phyloP scores from a whole-genome alignment of 2,329 filamentous ascomycete genomes.

The Aspergillus aculeatinus region DNA sequence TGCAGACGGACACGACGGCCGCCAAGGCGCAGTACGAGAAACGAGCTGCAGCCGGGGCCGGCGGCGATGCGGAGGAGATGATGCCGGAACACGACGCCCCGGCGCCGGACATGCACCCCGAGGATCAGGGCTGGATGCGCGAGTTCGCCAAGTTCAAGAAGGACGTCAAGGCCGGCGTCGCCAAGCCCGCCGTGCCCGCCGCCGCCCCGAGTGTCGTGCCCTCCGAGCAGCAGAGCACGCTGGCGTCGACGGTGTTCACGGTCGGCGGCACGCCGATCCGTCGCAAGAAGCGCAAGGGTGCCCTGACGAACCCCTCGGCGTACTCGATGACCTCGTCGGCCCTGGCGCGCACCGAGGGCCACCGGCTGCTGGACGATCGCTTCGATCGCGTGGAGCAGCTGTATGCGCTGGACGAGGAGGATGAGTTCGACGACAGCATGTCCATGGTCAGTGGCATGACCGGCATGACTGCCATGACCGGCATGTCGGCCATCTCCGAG shows the following conservation, averaged over 20 bases:
- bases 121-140: slow-evolving; percentile 81
- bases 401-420: slow-evolving; percentile 64
- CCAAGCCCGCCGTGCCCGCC: slow-evolving; percentile 33
- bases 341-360: slow-evolving; percentile 80
- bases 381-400: slow-evolving; percentile 89
- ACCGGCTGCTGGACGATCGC: slow-evolving; percentile 79
- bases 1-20: slow-evolving; percentile 33
- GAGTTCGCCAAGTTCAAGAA: slow-evolving; percentile 95
- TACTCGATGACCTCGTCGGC: slow-evolving; percentile 93
- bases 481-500: slow-evolving; percentile 60
- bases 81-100: slow-evolving; percentile 39
- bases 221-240: slow-evolving; percentile 43
- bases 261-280: slow-evolving; percentile 66
- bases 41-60: slow-evolving; percentile 16
- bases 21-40: slow-evolving; percentile 6
- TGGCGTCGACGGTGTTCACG: slow-evolving; percentile 48
- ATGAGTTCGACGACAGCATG: slow-evolving; percentile 52
- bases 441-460: slow-evolving; percentile 50
- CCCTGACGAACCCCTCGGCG: slow-evolving; percentile 78
- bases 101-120: slow-evolving; percentile 51
- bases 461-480: slow-evolving; percentile 60
- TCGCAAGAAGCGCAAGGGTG: slow-evolving; percentile 92
- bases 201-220: slow-evolving; percentile 38
- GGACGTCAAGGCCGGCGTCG: slow-evolving; percentile 52
- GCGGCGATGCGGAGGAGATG: slow-evolving; percentile 22